phyloP scores from a whole-genome alignment of 2,329 filamentous ascomycete species.

The Ceratocystis papillata region DNA sequence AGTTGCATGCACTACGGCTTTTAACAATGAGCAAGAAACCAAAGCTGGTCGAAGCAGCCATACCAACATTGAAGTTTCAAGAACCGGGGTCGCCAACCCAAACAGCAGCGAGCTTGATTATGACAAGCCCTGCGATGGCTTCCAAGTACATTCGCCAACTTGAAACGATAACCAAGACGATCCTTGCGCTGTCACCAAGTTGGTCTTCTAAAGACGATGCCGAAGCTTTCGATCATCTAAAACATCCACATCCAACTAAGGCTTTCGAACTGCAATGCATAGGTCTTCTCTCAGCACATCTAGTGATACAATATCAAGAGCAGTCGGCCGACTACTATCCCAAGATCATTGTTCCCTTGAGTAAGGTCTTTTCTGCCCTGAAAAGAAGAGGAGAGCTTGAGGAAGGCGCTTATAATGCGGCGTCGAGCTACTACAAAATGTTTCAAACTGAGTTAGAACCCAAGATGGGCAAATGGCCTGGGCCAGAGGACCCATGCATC shows the following conservation, averaged over 20 bases:
- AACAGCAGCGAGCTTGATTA: constrained; percentile 16
- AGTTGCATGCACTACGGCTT: constrained; percentile 54
- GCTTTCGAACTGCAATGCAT: constrained; percentile 54
- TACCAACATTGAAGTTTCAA: constrained; percentile 45
- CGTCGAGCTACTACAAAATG: constrained; percentile 22
- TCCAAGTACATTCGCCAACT: constrained; percentile 54
- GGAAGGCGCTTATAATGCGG: constrained; percentile 15
- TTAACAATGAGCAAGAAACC: constrained; percentile 51
- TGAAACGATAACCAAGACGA: constrained; percentile 52
- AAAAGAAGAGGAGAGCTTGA: constrained; percentile 22
- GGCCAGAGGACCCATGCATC: constrained; percentile 27
- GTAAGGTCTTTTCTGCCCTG: constrained; percentile 23
- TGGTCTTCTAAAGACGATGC: constrained; percentile 53
- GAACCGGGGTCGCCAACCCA: constrained; percentile 28
- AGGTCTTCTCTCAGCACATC: constrained; percentile 37
- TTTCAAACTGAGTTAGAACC: constrained; percentile 20
- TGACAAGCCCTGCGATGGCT: constrained; percentile 33
- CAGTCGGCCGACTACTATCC: constrained; percentile 20
- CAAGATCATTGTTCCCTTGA: constrained; percentile 22
- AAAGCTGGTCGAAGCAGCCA: constrained; percentile 45
- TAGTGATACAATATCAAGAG: constrained; percentile 22
- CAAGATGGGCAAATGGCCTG: constrained; percentile 23
- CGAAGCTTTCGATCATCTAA: constrained; percentile 41
- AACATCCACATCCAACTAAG: constrained; percentile 45
- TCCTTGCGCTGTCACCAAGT: constrained; percentile 57